Base-by-base conservation (phyloP, 768 basidiomycete genomes). In the Coprinopsis marcescibilis region DNA sequence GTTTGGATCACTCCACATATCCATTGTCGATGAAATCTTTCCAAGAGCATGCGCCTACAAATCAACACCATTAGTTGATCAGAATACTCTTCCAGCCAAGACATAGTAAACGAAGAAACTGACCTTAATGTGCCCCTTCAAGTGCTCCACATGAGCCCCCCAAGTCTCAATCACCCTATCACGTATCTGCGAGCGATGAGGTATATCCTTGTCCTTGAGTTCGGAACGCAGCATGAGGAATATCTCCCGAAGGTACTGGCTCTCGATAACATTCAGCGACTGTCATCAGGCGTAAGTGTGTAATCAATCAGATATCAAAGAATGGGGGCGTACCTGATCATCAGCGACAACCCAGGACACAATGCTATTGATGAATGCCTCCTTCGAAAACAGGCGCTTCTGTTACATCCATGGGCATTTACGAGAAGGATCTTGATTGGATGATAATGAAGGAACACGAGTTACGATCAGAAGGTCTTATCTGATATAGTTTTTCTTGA, bases 251-350 rank as follows among this genome's bases (percentile, higher is more conserved):
- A 73, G 59, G 45, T 65, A 64, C 0, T 47, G 53, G 30, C 51
- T 55, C 15, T 72, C 68, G 8, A 72, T 56, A 35, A 73, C 57
- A 58, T 66, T 61, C 1, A 71, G 46, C 3, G 69, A 62, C 69
- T 71, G 35, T 25, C 34, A 7, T n/a, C 26, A 27, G 7, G 29
- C 39, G 17, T 50, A 33, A 21, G 21, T 7, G 43, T 29, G 24
- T 37, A 4, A 13, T 23, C 25, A 11, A 27, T 7, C 30, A 15
- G 20, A 10, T 36, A n/a, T n/a, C 14, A 42, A 1, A 38, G 49
- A 21, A 32, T 11, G 19, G 39, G 15, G 14, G 53, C 54, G 19
- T 56, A 67, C 69, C 55, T 70, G 64, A 55, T 70, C 63, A 60
- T 63, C 55, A 38, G 55, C 54, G 3, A 51, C 53, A 41, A 64